Base-by-base conservation (phyloP, 2,329 filamentous ascomycete species). In the Laburnicola sp. region DNA sequence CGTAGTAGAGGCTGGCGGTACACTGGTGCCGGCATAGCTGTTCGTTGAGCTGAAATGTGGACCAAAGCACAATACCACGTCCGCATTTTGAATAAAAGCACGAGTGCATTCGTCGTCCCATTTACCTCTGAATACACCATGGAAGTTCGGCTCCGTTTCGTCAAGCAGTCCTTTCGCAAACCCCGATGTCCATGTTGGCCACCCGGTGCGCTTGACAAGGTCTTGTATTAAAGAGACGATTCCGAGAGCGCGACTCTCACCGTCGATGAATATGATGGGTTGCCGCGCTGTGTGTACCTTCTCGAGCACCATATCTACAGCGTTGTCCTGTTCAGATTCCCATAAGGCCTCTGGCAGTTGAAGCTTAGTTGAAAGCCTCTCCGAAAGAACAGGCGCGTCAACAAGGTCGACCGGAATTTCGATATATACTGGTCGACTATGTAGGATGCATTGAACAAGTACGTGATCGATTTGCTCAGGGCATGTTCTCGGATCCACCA, bases 351-450 rank as follows among this genome's bases (percentile, higher is more conserved):
- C 16, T 51, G 56, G 30, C 71, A 57, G 23, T 26, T 57, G 10
- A 48, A 58, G 44, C 60, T 48, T 2, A 54, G 1, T 55, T 50
- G n/a, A 54, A 1, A 78, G 58, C n/a, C 63, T 59, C 6, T 61
- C 62, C 4, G 65, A 64, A 6, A 70, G 58, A 1, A 80, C 65
- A 3, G 55, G 59, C 0, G 62, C 68, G 5, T 61, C 62, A 81
- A 45, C 80, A 66, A 84, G 70, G 57, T 85, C 82, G 9, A 76
- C 75, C 0, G 82, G 82, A 3, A 85, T 59, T 54, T 81, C 77
- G 21, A 85, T 76, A 51, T 82, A 84, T 0, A 82, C 82, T 0
- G 82, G 82, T 2, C 80, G 74, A 49, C 78, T 81, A 32, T 81
- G 76, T 40, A 79, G 58, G 30, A 84, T 65, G 39, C 79, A 82